Evolutionary conservation across 208 protist species (phyloP).

Genomic region (Naegleria lovaniensis): DNA sequence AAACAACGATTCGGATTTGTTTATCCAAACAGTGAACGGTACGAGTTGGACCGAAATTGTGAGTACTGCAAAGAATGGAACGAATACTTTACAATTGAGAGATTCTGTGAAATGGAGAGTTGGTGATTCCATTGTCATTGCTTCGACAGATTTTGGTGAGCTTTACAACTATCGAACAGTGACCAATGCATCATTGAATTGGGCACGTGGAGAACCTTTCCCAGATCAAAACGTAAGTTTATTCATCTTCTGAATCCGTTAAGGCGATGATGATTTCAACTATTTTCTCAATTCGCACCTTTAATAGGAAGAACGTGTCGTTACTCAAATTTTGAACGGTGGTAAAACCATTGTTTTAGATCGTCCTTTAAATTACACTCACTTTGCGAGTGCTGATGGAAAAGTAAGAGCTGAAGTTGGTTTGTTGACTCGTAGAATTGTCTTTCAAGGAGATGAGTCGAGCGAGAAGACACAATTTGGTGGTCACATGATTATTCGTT

Average conservation of each 20-base stretch:
- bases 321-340: neutral
- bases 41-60: neutral
- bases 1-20: no score
- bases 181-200: neutral
- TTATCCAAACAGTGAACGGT: no score
- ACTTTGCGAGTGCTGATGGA: neutral
- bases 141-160: neutral
- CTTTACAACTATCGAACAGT: neutral
- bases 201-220: neutral
- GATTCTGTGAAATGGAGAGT: neutral
- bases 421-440: neutral
- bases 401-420: neutral
- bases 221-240: neutral
- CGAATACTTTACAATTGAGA: neutral
- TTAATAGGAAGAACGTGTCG: neutral
- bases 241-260: neutral
- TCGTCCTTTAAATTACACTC: neutral
- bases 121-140: slow-evolving; percentile 10
- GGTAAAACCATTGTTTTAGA: neutral
- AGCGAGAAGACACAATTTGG: neutral
- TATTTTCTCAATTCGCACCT: neutral
- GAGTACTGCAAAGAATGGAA: neutral
- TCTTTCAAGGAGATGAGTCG: neutral
- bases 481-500: neutral
- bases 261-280: neutral